Evolutionary conservation across 2,329 filamentous ascomycete species (phyloP), one percentile per base, ranked within the genome.

Genomic region (Blastomyces gilchristii): DNA sequence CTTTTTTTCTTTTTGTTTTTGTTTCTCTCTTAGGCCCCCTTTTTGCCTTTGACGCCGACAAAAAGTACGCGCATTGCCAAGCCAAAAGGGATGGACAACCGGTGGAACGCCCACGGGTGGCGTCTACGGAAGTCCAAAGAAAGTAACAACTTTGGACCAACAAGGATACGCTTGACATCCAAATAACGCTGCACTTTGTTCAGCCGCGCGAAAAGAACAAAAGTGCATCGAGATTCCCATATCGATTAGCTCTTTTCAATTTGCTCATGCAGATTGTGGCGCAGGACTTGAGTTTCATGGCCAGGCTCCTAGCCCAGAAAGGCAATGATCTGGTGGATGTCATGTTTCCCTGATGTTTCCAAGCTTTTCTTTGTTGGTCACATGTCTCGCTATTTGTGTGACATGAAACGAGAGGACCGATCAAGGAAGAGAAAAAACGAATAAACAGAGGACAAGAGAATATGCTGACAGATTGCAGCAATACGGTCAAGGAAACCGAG

Each of bases 401-500:
- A 54, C 22, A 43, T 57, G 54, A 3, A 57, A 11, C 12, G n/a
- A 11, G 31, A 25, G 22, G 54, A 59, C 50, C 45, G 58, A 45
- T 53, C 22, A 18, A 58, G 47, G 53, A 22, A 47, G 31, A 45
- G 28, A 12, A 45, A 37, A 49, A 60, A 28, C 12, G 14, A 59
- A 41, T 18, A 9, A 9, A 52, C 28, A 31, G 43, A 7, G 34
- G 11, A 22, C 16, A 25, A 31, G 49, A 57, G 34, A 58, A 3
- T 9, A 60, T 28, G 34, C 47, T 53, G 16, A 45, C 22, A 47
- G 16, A 5, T 18, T 54, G 39, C 58, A 83, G 78, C 82, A 85
- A 73, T 85, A 83, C 69, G 76, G 78, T 45, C 70, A 71, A 25
- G 83, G 83, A 62, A 80, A 78, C 16, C 76, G 83, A 39, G 76